These are phyloP conservation scores for Wickerhamomyces chambardii DNA, from an alignment of 805 yeast species.

Conservation along the genomic window DNA sequence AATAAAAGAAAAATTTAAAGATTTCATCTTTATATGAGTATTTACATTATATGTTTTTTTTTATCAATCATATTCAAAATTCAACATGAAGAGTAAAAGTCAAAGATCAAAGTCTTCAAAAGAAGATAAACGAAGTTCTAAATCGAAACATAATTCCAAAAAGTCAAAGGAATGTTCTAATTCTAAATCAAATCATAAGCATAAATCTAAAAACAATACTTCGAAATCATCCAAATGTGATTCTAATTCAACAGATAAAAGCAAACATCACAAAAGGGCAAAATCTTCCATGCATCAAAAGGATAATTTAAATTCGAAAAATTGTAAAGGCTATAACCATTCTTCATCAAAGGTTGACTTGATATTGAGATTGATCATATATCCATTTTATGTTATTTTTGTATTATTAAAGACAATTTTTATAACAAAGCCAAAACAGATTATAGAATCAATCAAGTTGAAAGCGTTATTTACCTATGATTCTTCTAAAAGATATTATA, in stretches of 20 bases:
- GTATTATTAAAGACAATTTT: slow-evolving; percentile 1
- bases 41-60: too few relatives aligned
- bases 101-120: too few relatives aligned
- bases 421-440: slow-evolving; percentile 1
- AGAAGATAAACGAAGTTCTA: not conserved
- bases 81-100: too few relatives aligned
- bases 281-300: too few relatives aligned
- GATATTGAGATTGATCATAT: slow-evolving; percentile 1
- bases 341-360: not conserved
- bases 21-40: too few relatives aligned
- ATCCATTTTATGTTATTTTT: slow-evolving; percentile 2
- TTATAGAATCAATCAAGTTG: not conserved
- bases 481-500: slow-evolving; percentile 2
- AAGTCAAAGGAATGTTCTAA: slow-evolving; percentile 1
- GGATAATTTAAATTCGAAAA: too few relatives aligned
- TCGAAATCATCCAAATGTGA: not conserved
- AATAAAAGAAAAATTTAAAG: too few relatives aligned
- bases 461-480: not conserved
- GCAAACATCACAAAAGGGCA: too few relatives aligned
- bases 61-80: too few relatives aligned
- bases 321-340: too few relatives aligned
- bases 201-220: not conserved
- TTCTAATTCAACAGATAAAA: too few relatives aligned
- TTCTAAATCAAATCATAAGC: not conserved
- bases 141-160: not conserved